phyloP scores from a whole-genome alignment of 2,329 filamentous ascomycete genomes.

The Pyricularia grisea region DNA sequence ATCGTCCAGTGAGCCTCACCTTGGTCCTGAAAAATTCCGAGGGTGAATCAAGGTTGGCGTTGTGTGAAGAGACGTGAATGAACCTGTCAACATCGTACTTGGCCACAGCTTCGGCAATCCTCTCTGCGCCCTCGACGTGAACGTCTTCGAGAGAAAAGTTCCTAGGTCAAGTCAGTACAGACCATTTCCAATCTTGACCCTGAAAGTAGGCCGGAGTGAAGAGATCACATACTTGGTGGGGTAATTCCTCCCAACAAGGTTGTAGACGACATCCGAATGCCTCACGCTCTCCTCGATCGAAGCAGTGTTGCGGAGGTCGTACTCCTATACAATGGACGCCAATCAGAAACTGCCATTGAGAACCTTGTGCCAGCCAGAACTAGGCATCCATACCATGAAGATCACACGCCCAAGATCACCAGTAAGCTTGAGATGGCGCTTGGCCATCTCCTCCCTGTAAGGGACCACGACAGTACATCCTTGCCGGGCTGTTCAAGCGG shows the following conservation, averaged over 20 bases:
- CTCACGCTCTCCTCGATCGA: constrained; percentile 95
- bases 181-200: not conserved
- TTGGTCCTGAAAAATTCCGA: constrained; percentile 92
- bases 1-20: constrained; percentile 22
- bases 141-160: constrained; percentile 93
- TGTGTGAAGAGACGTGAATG: constrained; percentile 94
- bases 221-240: constrained; percentile 68
- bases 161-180: constrained; percentile 33
- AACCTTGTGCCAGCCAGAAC: not conserved
- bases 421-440: constrained; percentile 92
- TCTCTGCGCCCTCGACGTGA: constrained; percentile 83
- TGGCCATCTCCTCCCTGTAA: constrained; percentile 94
- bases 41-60: constrained; percentile 67
- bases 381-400: constrained; percentile 58
- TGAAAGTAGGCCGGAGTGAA: not conserved
- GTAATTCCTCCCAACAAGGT: constrained; percentile 88
- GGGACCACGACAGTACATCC: constrained; percentile 93
- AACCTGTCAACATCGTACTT: constrained; percentile 98
- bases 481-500: constrained; percentile 57
- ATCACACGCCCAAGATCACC: constrained; percentile 85
- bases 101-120: constrained; percentile 86
- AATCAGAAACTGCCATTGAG: not conserved
- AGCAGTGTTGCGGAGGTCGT: constrained; percentile 85
- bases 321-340: constrained; percentile 52
- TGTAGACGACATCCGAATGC: constrained; percentile 96